A percentile compares a stretch with the other conserved stretches of the same genome.
phyloP scores from a whole-genome alignment of 108 stramenopile genomes.

The Nitzschia sp. region DNA sequence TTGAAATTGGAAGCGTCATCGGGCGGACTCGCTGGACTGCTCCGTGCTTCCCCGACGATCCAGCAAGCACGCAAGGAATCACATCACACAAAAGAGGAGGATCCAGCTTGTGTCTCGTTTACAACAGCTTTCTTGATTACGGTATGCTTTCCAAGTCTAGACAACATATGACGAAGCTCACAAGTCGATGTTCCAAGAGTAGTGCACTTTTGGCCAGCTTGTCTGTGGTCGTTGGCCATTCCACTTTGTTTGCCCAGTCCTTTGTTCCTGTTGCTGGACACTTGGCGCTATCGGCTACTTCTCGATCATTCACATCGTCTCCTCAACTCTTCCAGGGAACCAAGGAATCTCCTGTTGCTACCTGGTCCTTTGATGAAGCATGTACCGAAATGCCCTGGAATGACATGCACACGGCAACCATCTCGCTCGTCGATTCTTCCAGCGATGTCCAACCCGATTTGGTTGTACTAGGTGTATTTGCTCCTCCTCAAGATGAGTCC shows the following conservation, averaged over 20 bases:
- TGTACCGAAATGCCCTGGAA: conserved; percentile 80
- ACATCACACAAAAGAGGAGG: too few species aligned
- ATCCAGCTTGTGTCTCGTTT: too few species aligned
- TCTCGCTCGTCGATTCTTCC: conserved; percentile 24
- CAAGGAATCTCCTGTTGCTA: conserved; percentile 25
- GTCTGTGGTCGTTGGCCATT: conserved; percentile 1
- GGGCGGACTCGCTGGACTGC: too few species aligned
- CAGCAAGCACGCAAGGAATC: too few species aligned
- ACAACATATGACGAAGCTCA: conserved; percentile 1
- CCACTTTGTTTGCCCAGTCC: conserved; percentile 4
- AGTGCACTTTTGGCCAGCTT: neutral
- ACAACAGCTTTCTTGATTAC: too few species aligned
- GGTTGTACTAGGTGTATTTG: conserved; percentile 66
- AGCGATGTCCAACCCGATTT: conserved; percentile 53
- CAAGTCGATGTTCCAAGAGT: neutral
- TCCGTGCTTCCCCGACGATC: too few species aligned
- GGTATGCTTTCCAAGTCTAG: too few species aligned
- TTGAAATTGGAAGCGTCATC: too few species aligned
- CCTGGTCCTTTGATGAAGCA: conserved; percentile 79
- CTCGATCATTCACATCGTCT: neutral
- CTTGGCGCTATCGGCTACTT: neutral
- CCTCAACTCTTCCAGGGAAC: neutral
- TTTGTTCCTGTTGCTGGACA: neutral
- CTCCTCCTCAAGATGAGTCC: conserved; percentile 52
- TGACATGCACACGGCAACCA: conserved; percentile 33